Base-by-base conservation (phyloP, 2,329 filamentous ascomycete genomes). In the Xylariaceae sp. region DNA sequence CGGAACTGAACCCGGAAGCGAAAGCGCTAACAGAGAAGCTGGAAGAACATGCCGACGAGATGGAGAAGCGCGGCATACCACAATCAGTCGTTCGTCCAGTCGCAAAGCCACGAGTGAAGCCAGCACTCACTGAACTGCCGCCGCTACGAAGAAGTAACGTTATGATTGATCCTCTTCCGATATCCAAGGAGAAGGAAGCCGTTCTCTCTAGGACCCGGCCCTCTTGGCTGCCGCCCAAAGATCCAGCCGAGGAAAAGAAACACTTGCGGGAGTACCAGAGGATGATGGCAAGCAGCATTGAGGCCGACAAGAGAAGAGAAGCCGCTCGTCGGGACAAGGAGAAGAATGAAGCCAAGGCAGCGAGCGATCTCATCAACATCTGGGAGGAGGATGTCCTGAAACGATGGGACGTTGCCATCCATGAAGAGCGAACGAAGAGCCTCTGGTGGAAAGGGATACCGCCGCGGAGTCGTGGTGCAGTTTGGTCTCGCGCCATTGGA, bases 231-330 rank as follows among this genome's bases (percentile, higher is more conserved):
- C 90, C 90, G 0, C 90, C 90, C 1, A 94, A 94, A 75, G 87
- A 94, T 65, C 92, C 91, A 1, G 89, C 89, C 56, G 94, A 99
- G 73, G 94, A 99, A 76, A 89, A 85, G 72, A 88, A 87, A 66
- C 94, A 99, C 73, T 72, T 99, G 65, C 92, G 84, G 69, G 86
- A 94, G 71, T 94, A 92, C 71, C 87, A 92, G 74, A 86, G 82
- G 72, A 92, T 94, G 88, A 90, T 93, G 87, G 80, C 79, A 0
- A 78, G 77, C 50, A 86, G 84, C 65, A 73, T 78, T 55, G 83
- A 84, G 67, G 81, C 83, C 0, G 85, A 87, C 37, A 81, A 82
- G 59, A 81, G 81, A 68, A 83, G 76, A 64, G 83, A 87, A 65
- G 79, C 78, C 0, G 75, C 78, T 13, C 78, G 78, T 57, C 75